Evolutionary conservation across 371 early-diverging fungal species (phyloP), one percentile per base, ranked within the genome.

Genomic region (Haplosporangium sp.): DNA sequence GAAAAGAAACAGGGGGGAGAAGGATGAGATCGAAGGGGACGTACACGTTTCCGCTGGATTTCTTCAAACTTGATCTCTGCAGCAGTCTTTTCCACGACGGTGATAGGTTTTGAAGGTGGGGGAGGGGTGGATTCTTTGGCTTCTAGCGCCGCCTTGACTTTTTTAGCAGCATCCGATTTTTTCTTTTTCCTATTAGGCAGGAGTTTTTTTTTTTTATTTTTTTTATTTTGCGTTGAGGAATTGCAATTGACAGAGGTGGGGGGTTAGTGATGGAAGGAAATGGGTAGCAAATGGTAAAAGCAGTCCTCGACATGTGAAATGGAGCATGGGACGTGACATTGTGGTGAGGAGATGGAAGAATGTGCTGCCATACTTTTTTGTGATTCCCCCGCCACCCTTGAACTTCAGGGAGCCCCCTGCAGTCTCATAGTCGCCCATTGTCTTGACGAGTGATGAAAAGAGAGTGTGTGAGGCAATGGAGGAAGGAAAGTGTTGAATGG

Each of bases 61-160:
- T 89, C 90, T 68, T 88, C 88, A 74, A 90, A 90, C 62, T 87
- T 88, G 63, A 76, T 75, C 68, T 90, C 87, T 23, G 90, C 89
- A 23, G 87, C 86, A 2, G 90, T 90, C 62, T 87, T 90, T 65
- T 87, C 83, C 23, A 86, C 53, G 21, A 80, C 76, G 6, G 62
- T 73, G 36, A 79, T 67, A n/a, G 75, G 74, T 41, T 62, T 81
- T 64, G 64, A 42, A 47, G n/a, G n/a, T n/a, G 82, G 40, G 50
- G 73, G 48, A 54, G 69, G 80, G 23, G 71, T 67, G 12, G 63
- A 59, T 23, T 85, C 86, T 54, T 66, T 74, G 38, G 84, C 63
- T 5, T 84, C 88, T 14, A 81, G 62, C 10, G 82, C 81, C 9
- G 85, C 63, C 53, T 83, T 87, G 23, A 86, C 86, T 65, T 85